Conservation (phyloP, 768 basidiomycete species). For the Podaxis sp. region DNA sequence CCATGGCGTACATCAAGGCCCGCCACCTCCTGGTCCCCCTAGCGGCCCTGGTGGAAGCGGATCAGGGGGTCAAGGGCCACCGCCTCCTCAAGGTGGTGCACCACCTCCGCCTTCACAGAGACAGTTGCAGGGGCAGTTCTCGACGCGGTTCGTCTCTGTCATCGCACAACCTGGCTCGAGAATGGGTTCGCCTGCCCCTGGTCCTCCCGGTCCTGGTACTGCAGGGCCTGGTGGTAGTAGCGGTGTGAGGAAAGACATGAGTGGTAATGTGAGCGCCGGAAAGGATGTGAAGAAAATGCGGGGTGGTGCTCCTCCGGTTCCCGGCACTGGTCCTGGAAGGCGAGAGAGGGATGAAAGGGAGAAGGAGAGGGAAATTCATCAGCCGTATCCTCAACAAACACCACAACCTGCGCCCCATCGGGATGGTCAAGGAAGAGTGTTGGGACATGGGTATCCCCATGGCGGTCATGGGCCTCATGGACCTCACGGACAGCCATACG, state of each 20-base stretch:
- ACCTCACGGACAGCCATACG: slow-evolving; percentile 12
- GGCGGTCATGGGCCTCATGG: slow-evolving; percentile 7
- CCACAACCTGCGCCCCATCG: slow-evolving; percentile 16
- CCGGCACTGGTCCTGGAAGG: slow-evolving; percentile 7
- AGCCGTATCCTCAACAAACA: slow-evolving; percentile 13
- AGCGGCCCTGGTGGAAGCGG: not conserved
- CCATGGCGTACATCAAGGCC: slow-evolving; percentile 1
- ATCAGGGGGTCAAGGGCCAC: slow-evolving; percentile 6
- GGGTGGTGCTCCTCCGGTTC: slow-evolving; percentile 2
- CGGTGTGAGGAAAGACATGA: slow-evolving; percentile 10
- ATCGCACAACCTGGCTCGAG: slow-evolving; percentile 12
- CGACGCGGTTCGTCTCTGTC: slow-evolving; percentile 11
- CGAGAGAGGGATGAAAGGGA: slow-evolving; percentile 17
- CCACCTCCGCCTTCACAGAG: slow-evolving; percentile 11
- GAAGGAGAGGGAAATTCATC: slow-evolving; percentile 15
- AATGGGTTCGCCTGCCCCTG: slow-evolving; percentile 12
- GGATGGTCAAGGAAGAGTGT: slow-evolving; percentile 16
- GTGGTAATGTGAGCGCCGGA: slow-evolving; percentile 5
- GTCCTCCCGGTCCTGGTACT: slow-evolving; percentile 4
- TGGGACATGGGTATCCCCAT: slow-evolving; percentile 18
- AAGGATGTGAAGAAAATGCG: slow-evolving; percentile 13
- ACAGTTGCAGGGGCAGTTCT: slow-evolving; percentile 12
- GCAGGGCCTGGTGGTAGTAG: slow-evolving; percentile 5
- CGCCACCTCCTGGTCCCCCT: slow-evolving; percentile 1
- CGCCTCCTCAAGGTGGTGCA: not conserved